These are phyloP conservation scores for Neopestalotiopsis sp. DNA, from an alignment of 2,329 filamentous ascomycete species.

Conservation along the genomic window DNA sequence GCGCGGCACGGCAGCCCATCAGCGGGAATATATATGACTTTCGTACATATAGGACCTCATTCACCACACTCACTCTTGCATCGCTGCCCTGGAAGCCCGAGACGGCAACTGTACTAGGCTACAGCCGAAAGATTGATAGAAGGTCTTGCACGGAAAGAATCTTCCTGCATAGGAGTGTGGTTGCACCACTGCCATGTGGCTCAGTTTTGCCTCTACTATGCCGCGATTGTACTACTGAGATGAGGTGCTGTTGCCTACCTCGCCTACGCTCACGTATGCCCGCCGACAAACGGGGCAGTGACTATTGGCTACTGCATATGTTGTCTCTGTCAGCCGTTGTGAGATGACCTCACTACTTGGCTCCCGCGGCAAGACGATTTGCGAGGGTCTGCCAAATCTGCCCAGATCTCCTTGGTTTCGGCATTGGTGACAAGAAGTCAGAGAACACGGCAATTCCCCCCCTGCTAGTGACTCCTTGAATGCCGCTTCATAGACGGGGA, in stretches of 20 bases:
- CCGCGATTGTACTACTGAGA: slow-evolving; percentile 27
- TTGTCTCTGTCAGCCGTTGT: slow-evolving; percentile 10
- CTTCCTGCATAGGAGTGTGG: slow-evolving; percentile 9
- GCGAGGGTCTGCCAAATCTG: background rate
- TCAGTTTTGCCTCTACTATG: slow-evolving; percentile 22
- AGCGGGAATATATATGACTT: too few relatives aligned
- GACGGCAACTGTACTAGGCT: background rate
- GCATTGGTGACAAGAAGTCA: background rate
- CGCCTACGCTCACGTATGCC: background rate
- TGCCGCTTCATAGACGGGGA: background rate
- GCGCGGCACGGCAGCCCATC: too few relatives aligned
- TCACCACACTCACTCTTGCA: background rate
- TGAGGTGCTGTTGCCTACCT: slow-evolving; percentile 25
- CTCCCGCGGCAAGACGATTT: too few relatives aligned
- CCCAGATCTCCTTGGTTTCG: background rate
- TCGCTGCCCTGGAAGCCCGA: background rate
- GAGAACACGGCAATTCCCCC: background rate
- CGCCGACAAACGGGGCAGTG: background rate
- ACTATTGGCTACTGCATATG: slow-evolving; percentile 1
- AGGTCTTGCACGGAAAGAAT: background rate
- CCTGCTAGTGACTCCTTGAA: background rate
- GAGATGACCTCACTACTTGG: slow-evolving; percentile 2
- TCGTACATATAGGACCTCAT: too few relatives aligned
- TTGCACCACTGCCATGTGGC: slow-evolving; percentile 25
- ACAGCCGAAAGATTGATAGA: background rate